Percentiles rank a stretch among this genome's conserved stretches.
These are phyloP conservation scores for Dioscorea dumetorum DNA, from an alignment of 106 monocot genomes.

Conservation along the genomic window DNA sequence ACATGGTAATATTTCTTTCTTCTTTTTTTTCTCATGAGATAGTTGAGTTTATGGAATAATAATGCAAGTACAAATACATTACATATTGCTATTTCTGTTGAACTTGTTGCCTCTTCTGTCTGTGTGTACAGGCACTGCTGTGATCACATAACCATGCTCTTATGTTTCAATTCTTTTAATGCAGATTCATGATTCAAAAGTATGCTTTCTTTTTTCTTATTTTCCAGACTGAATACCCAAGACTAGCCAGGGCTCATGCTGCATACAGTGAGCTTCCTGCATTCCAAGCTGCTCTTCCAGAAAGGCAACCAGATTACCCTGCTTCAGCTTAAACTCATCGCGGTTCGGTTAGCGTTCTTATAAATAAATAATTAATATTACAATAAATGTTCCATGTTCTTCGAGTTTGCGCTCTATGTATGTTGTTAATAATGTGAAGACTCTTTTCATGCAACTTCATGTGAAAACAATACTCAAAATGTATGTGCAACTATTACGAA, in stretches of 20 bases:
- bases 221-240: conserved; percentile 36
- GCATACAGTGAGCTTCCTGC: conserved; percentile 36
- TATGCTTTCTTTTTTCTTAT: background rate
- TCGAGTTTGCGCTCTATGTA: no score
- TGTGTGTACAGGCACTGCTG: no score
- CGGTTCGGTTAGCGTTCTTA: background rate
- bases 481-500: no score
- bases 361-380: no score
- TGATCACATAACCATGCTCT: no score
- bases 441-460: no score
- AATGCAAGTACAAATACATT: background rate
- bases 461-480: no score
- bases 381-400: no score
- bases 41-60: background rate
- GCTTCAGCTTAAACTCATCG: conserved; percentile 2
- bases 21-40: background rate
- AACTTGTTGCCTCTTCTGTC: no score
- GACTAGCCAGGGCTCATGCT: conserved; percentile 26
- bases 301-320: conserved; percentile 41
- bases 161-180: no score
- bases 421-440: no score
- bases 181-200: background rate
- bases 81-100: no score
- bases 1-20: conserved; percentile 28
- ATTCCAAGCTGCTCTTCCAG: conserved; percentile 48